Evolutionary conservation across 495 filamentous ascomycete species (phyloP), one percentile per base, ranked within the genome.

Genomic region (Daldinia grandis): DNA sequence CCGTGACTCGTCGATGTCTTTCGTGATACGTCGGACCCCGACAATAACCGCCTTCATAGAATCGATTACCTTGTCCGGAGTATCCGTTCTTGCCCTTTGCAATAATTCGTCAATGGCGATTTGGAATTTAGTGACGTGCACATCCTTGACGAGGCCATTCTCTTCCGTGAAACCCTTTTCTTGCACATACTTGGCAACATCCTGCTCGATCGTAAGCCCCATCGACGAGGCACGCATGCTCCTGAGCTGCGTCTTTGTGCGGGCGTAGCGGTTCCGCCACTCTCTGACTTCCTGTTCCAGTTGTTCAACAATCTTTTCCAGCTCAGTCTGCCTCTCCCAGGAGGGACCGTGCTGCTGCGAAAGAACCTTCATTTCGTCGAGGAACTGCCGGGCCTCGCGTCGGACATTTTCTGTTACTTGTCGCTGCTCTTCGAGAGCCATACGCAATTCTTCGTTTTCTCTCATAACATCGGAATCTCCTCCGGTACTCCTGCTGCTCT

Each of bases 81-180:
- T 89, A n/a, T 90, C 87, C 27, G 81, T 84, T 15, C 95, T 89
- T 3, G 92, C 93, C 44, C 84, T 84, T 37, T 88, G 89, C n/a
- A 99, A 83, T 5, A 98, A 87, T 74, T 98, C 95, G 75, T 98
- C 95, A 63, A 99, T 91, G 15, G 94, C 88, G 69, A 98, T 91
- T 77, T 99, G 95, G 84, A 97, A 98, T 69, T 92, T 93, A 37
- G 95, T 97, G 51, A 99, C 88, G 80, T 97, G 91, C 21, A 97
- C 87, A 79, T 97, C 94, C 79, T 91, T 92, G 53, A 99, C 88
- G 25, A 95, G 76, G 2, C 95, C 95, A 55, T 91, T 85, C 9
- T 87, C 83, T 63, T 91, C 84, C 21, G 90, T 84, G 68, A 97
- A 88, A 12, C 89, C 90, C 62, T 88, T 88, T 58, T 95, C 91